phyloP scores from a whole-genome alignment of 345 rosid species.

The Arabis alpina region DNA sequence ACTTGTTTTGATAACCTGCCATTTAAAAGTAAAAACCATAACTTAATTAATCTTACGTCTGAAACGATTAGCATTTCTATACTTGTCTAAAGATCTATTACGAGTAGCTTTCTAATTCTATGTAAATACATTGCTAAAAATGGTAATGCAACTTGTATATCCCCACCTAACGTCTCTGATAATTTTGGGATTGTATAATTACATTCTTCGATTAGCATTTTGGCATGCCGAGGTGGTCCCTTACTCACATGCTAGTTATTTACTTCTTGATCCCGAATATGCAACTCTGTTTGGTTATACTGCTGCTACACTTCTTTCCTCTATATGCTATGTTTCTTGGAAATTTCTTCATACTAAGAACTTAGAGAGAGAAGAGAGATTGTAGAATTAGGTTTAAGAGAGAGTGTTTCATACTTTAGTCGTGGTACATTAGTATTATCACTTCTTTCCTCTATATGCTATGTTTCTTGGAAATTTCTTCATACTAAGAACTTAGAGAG shows the following conservation, averaged over 20 bases:
- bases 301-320: background rate
- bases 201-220: background rate
- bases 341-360: background rate
- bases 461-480: background rate
- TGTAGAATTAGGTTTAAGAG: too few species aligned
- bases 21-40: background rate
- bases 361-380: too few species aligned
- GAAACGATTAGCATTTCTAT: slow-evolving; percentile 6
- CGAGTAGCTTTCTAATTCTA: background rate
- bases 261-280: background rate
- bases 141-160: slow-evolving; percentile 15
- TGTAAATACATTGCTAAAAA: slow-evolving; percentile 14
- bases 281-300: background rate
- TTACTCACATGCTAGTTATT: background rate
- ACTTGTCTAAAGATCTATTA: background rate
- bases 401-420: too few species aligned
- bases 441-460: background rate
- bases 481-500: too few species aligned
- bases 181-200: background rate
- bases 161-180: slow-evolving; percentile 4
- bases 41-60: background rate
- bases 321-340: slow-evolving; percentile 1
- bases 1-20: background rate
- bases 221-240: slow-evolving; percentile 5
- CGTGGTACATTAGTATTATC: background rate